Evolutionary conservation across 2,329 filamentous ascomycete species (phyloP), one percentile per base, ranked within the genome.

Genomic region (Aphanocladium album): DNA sequence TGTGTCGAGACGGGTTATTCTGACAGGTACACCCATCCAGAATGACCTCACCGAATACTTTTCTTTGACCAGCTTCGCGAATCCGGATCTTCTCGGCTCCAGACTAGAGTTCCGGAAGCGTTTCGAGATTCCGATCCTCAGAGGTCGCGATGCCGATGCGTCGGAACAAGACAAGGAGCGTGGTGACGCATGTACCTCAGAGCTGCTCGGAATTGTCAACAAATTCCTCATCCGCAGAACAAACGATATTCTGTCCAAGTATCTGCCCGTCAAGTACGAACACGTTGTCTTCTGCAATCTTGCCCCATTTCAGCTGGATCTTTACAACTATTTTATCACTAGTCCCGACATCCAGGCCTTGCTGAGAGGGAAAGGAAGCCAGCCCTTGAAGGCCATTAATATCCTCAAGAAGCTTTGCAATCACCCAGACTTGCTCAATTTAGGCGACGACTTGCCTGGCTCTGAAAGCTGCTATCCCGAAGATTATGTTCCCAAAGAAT

Each of bases 21-120:
- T 99, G 17, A 98, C 95, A 0, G 95, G 95, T 62, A 99, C 95
- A 1, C 95, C 95, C 0, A 99, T 99, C 62, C 95, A 99, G 70
- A 99, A 99, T 69, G 95, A 99, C 71, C 77, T 99, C n/a, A 96
- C 93, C 0, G 95, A 99, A 71, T 99, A 99, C 74, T 99, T 97
- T 69, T 88, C 95, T 3, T 82, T 99, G 11, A 89, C 98, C 62
- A 96, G 93, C 73, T 99, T 99, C 69, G 95, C 95, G 30, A 99
- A 99, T 67, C 95, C 95, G 0, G 89, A 91, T 66, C 84, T 98
- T 41, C 85, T 99, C 2, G 95, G 95, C 17, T 95, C 90, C 9
- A 86, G 93, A 27, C 83, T 86, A 50, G 95, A 99, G 47, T 99
- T 99, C 71, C 89, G 93, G 66, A 98, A 98, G 73, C 87, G 89